Base-by-base conservation (phyloP, 2,329 filamentous ascomycete genomes). In the Cephalotrichum gorgonifer region DNA sequence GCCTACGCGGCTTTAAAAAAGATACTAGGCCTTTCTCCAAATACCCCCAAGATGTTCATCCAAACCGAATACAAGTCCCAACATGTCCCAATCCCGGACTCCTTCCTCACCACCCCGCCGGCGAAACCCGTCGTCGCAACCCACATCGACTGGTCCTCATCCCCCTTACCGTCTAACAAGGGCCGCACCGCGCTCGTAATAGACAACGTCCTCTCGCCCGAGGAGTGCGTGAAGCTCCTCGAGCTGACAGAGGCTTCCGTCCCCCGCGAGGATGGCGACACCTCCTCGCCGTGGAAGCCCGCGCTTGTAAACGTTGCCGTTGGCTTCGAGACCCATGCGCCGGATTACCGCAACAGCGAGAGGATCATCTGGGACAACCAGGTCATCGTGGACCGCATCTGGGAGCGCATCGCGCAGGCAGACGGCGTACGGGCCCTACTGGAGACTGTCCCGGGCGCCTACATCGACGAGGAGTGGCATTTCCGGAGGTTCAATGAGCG, bases 321-420 rank as follows among this genome's bases (percentile, higher is more conserved):
- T 4, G 84, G 85, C 3, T 67, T 61, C 50, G 81, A 91, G 63
- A 63, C 70, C 3, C 62, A 81, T 39, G 65, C 72, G 4, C 55
- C 55, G 1, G 73, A 79, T 8, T 78, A 78, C 44, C 74, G 87
- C 15, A 82, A 86, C 52, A 83, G 83, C 57, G 83, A 83, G n/a
- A 75, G 87, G 3, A 86, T 91, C 54, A 83, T 93, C 55, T 86
- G 81, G 76, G 85, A 93, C 58, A 65, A 75, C 14, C 68, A 73
- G 44, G 75, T 76, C 1, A 55, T 91, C 1, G 81, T 79, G 0
- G 71, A 76, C 23, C 75, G 78, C 22, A 57, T 93, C 0, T 83
- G 84, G 74, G 69, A 66, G 38, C 73, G 87, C 9, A 75, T 83
- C 61, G 44, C 60, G 56, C 54, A 59, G 44, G 60, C 68, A 9